Conservation (phyloP, 257 asterid genomes). For the Gynochthodes officinalis region DNA sequence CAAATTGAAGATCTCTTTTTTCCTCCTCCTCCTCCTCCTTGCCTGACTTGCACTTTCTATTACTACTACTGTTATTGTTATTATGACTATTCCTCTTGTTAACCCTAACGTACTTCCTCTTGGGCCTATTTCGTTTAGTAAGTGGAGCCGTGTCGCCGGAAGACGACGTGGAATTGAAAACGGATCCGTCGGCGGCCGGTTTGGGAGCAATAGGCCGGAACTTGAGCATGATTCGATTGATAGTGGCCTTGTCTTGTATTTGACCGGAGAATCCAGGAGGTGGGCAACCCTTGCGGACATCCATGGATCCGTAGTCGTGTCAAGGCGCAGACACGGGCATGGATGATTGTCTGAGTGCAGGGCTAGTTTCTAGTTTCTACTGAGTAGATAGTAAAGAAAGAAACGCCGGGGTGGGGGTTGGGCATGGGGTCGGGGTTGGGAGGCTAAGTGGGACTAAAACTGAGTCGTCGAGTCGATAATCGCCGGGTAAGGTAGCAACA, state of each 20-base stretch:
- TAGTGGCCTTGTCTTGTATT: slow-evolving; percentile 20
- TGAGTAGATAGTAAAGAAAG: no score
- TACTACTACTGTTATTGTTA: not conserved
- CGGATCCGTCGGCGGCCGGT: slow-evolving; percentile 29
- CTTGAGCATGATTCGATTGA: slow-evolving; percentile 33
- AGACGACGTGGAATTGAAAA: slow-evolving; percentile 9
- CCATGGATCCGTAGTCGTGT: no score
- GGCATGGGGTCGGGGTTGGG: not conserved
- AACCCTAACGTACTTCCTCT: slow-evolving; percentile 52
- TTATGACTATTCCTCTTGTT: slow-evolving; percentile 7
- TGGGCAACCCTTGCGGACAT: slow-evolving; percentile 18
- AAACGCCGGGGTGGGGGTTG: no score
- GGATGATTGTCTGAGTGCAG: no score
- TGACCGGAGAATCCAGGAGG: slow-evolving; percentile 16
- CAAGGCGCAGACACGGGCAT: no score
- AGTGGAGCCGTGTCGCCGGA: not conserved
- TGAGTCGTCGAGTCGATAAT: no score
- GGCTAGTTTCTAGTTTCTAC: no score
- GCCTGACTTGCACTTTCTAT: slow-evolving; percentile 16
- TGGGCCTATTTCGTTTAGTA: slow-evolving; percentile 22
- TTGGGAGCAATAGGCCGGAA: slow-evolving; percentile 53
- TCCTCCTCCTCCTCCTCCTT: not conserved
- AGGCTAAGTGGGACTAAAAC: no score
- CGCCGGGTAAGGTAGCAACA: slow-evolving; percentile 17
- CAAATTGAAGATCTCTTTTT: slow-evolving; percentile 12